Percentiles rank a stretch among this genome's conserved stretches.
These are phyloP conservation scores for Rosa hybrid DNA, from an alignment of 331 rosid species.

Conservation along the genomic window DNA sequence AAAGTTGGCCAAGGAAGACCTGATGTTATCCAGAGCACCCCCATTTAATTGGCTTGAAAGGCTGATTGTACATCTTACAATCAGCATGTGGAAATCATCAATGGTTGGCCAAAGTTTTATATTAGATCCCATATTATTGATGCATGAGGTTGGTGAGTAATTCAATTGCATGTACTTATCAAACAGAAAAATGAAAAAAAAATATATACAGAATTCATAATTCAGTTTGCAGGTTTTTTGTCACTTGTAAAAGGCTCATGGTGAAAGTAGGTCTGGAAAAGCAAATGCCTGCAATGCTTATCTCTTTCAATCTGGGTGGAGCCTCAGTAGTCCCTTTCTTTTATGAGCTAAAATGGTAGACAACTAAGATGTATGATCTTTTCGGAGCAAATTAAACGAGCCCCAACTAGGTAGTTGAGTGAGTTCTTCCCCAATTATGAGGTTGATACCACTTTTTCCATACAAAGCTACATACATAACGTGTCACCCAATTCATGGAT, in stretches of 20 bases:
- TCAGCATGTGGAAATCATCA: slow-evolving; percentile 14
- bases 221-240: background rate
- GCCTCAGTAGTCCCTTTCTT: background rate
- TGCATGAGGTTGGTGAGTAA: slow-evolving; percentile 3
- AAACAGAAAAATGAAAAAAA: background rate
- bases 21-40: background rate
- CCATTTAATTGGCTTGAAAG: background rate
- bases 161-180: background rate
- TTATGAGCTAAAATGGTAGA: background rate
- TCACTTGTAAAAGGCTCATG: background rate
- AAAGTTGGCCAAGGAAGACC: background rate
- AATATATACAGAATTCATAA: background rate
- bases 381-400: background rate
- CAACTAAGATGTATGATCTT: background rate
- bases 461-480: background rate
- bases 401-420: background rate
- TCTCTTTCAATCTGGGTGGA: background rate
- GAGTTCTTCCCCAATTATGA: slow-evolving; percentile 2
- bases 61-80: background rate
- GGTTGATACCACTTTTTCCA: background rate
- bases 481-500: background rate
- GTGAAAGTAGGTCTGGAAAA: background rate
- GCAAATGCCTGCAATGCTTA: slow-evolving; percentile 1
- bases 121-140: background rate
- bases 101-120: background rate